Evolutionary conservation across 495 filamentous ascomycete genomes (phyloP).

Genomic region (Cercophora sp.): DNA sequence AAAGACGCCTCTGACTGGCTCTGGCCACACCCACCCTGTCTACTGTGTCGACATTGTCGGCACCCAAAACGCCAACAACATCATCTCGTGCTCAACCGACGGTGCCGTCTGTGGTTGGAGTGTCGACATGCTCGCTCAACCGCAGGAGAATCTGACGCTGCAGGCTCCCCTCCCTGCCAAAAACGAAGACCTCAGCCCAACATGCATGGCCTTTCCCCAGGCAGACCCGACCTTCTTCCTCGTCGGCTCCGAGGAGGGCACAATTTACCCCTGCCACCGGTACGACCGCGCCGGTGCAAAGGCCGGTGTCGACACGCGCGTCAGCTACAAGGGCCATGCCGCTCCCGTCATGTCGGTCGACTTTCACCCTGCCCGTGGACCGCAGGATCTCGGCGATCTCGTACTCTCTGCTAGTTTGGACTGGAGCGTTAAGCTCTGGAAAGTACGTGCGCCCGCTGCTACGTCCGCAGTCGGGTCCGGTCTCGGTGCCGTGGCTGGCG

Average conservation of each 20-base stretch:
- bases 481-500: conserved; percentile 43
- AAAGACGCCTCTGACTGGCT: conserved; percentile 90
- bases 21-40: conserved; percentile 91
- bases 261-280: conserved; percentile 91
- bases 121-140: conserved; percentile 93
- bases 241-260: conserved; percentile 91
- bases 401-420: conserved; percentile 82
- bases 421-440: conserved; percentile 98
- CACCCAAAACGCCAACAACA: conserved; percentile 98
- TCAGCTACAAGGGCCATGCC: conserved; percentile 81
- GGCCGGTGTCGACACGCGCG: conserved; percentile 82
- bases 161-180: conserved; percentile 81
- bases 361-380: conserved; percentile 88
- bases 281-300: conserved; percentile 97
- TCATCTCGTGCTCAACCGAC: conserved; percentile 92
- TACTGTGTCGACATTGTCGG: conserved; percentile 94
- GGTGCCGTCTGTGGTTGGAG: conserved; percentile 96
- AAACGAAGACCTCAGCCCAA: conserved; percentile 91
- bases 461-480: conserved; percentile 45
- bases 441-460: conserved; percentile 72
- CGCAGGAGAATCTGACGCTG: conserved; percentile 87
- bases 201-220: conserved; percentile 93
- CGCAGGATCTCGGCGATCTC: conserved; percentile 91
- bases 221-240: conserved; percentile 97
- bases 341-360: conserved; percentile 94